Conservation (phyloP, 495 filamentous ascomycete genomes). For the Tuber aestivum region DNA sequence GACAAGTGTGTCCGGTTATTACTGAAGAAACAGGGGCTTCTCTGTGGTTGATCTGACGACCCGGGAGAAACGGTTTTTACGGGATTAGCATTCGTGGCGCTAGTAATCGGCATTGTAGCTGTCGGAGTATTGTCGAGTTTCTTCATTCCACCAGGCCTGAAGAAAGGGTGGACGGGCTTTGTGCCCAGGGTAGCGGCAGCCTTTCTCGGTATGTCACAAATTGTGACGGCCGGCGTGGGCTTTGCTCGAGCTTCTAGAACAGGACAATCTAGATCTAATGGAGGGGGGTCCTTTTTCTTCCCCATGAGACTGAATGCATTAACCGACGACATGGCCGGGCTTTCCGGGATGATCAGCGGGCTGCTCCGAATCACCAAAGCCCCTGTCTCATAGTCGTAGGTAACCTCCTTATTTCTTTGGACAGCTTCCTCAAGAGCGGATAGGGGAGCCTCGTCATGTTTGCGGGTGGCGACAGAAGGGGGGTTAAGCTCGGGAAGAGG, state of each 20-base stretch:
- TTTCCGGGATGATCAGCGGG: slow-evolving; percentile 24
- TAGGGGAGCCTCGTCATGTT: not conserved
- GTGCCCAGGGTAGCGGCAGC: slow-evolving; percentile 42
- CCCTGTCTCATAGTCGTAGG: slow-evolving; percentile 19
- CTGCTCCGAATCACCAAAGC: slow-evolving; percentile 23
- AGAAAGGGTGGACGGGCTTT: slow-evolving; percentile 79
- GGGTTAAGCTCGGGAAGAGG: slow-evolving; percentile 12
- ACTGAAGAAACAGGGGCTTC: slow-evolving; percentile 9
- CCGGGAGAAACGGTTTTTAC: slow-evolving; percentile 41
- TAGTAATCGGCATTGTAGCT: slow-evolving; percentile 14
- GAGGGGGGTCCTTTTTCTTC: slow-evolving; percentile 47
- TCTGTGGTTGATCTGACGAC: slow-evolving; percentile 41
- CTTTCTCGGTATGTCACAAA: slow-evolving; percentile 30
- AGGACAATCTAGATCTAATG: slow-evolving; percentile 10
- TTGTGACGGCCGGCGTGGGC: slow-evolving; percentile 15
- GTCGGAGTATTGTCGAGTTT: slow-evolving; percentile 20
- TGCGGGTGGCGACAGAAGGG: not conserved
- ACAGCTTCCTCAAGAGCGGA: slow-evolving; percentile 1
- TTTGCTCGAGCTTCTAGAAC: not conserved
- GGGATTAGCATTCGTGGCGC: slow-evolving; percentile 12
- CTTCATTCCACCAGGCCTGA: slow-evolving; percentile 44
- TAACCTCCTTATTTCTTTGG: slow-evolving; percentile 19
- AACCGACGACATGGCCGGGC: slow-evolving; percentile 17
- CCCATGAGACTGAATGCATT: slow-evolving; percentile 42
- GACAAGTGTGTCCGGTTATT: slow-evolving; percentile 12